phyloP scores from a whole-genome alignment of 208 protist genomes.

The Leishmania guyanensis region DNA sequence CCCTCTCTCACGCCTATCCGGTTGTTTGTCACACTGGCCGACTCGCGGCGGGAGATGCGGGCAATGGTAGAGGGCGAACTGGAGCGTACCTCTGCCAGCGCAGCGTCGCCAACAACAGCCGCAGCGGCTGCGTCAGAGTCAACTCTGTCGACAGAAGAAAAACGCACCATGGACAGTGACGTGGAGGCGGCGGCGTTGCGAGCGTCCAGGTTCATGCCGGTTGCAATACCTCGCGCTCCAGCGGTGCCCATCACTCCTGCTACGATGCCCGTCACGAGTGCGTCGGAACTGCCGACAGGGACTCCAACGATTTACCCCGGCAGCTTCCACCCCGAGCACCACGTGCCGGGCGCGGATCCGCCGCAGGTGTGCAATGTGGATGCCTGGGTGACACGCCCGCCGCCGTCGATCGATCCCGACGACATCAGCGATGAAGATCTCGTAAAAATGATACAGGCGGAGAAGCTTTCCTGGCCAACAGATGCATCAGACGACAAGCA shows the following conservation, averaged over 20 bases:
- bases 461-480: constrained; percentile 35
- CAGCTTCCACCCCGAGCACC: not conserved
- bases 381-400: constrained; percentile 21
- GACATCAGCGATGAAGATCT: constrained; percentile 49
- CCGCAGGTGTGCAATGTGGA: constrained; percentile 5
- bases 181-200: constrained; percentile 56
- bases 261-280: constrained; percentile 5
- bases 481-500: not conserved
- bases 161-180: constrained; percentile 33
- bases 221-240: constrained; percentile 54
- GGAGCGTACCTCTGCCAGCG: not conserved
- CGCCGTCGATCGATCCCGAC: constrained; percentile 27
- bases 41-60: constrained; percentile 27
- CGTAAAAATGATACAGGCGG: constrained; percentile 36
- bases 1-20: constrained; percentile 34
- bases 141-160: constrained; percentile 12
- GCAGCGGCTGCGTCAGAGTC: not conserved
- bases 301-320: not conserved
- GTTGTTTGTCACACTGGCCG: constrained; percentile 46
- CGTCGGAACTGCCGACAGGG: not conserved
- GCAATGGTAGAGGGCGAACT: constrained; percentile 33
- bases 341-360: not conserved
- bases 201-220: constrained; percentile 48
- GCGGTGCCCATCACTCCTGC: constrained; percentile 23
- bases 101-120: not conserved